Percentiles rank a stretch among this genome's conserved stretches.
Conservation (phyloP, 495 filamentous ascomycete species). For the Lophiostoma macrostomum region DNA sequence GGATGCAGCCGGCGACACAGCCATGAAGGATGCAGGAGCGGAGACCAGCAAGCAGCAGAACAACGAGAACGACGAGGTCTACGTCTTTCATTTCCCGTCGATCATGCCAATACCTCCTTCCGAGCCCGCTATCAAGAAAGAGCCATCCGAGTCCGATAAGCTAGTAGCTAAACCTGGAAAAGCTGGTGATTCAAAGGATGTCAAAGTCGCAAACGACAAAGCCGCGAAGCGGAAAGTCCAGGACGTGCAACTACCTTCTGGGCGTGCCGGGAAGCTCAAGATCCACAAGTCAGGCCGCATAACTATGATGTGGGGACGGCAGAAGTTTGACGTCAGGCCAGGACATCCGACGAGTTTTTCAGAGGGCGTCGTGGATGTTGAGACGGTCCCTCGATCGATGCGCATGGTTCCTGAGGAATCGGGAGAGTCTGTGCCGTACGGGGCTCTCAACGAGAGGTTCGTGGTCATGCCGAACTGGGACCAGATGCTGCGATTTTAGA, state of each 20-base stretch:
- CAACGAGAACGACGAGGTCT: constrained; percentile 47
- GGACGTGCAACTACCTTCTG: constrained; percentile 31
- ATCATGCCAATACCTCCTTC: constrained; percentile 53
- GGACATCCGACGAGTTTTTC: constrained; percentile 32
- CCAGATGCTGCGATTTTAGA: constrained; percentile 22
- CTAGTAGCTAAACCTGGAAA: not conserved
- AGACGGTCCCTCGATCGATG: constrained; percentile 45
- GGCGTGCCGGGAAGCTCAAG: constrained; percentile 57
- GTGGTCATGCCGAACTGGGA: constrained; percentile 53
- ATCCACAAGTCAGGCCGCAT: constrained; percentile 59
- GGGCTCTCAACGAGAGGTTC: constrained; percentile 58
- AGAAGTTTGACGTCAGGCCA: constrained; percentile 45
- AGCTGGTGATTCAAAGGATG: constrained; percentile 12
- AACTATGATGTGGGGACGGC: constrained; percentile 61
- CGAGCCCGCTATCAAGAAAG: constrained; percentile 41
- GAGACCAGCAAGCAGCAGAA: constrained; percentile 43
- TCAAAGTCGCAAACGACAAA: constrained; percentile 27
- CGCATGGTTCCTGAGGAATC: constrained; percentile 43
- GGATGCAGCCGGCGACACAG: constrained; percentile 40
- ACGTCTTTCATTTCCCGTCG: constrained; percentile 65
- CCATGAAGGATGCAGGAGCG: constrained; percentile 37
- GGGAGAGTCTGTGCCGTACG: constrained; percentile 54
- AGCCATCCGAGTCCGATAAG: constrained; percentile 15
- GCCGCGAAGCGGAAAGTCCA: not conserved
- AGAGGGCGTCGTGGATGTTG: constrained; percentile 37